phyloP scores from a whole-genome alignment of 345 rosid genomes.

The Dovyalis caffra region DNA sequence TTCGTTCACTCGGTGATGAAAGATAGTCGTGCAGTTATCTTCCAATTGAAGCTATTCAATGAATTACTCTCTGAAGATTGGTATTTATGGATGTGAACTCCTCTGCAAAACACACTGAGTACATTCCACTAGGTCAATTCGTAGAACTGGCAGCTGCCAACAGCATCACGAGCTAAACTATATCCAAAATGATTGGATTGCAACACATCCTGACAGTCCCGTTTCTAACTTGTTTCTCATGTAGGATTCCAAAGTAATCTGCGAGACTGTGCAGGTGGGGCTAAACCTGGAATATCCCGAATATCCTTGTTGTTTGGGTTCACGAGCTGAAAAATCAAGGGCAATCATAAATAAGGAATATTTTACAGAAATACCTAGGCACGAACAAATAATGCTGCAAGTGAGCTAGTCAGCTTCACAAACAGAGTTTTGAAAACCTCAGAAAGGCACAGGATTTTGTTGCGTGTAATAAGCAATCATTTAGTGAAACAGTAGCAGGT shows the following conservation, averaged over 20 bases:
- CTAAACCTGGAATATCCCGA: constrained; percentile 83
- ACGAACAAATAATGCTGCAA: not conserved
- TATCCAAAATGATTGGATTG: not conserved
- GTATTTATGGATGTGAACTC: not conserved
- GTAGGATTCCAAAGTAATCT: constrained; percentile 66
- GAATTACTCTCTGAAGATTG: not conserved
- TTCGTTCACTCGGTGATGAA: not conserved
- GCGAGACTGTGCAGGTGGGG: constrained; percentile 81
- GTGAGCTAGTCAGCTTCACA: not conserved
- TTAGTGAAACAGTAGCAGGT: not conserved
- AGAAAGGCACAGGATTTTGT: not conserved
- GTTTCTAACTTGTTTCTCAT: constrained; percentile 2
- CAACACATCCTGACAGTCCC: not conserved
- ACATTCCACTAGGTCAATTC: not conserved
- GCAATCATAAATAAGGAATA: not conserved
- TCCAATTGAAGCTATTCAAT: constrained; percentile 6
- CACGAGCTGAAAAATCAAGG: constrained; percentile 55
- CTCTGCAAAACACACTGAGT: not conserved
- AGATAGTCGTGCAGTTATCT: not conserved
- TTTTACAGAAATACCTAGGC: not conserved
- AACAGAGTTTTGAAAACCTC: not conserved
- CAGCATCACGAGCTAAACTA: not conserved
- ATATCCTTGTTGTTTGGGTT: constrained; percentile 89
- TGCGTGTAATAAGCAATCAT: not conserved
- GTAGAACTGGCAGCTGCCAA: not conserved